Percentiles rank a stretch among this genome's conserved stretches.
Conservation (phyloP, 805 yeast genomes). For the Metschnikowia kofuensis region DNA sequence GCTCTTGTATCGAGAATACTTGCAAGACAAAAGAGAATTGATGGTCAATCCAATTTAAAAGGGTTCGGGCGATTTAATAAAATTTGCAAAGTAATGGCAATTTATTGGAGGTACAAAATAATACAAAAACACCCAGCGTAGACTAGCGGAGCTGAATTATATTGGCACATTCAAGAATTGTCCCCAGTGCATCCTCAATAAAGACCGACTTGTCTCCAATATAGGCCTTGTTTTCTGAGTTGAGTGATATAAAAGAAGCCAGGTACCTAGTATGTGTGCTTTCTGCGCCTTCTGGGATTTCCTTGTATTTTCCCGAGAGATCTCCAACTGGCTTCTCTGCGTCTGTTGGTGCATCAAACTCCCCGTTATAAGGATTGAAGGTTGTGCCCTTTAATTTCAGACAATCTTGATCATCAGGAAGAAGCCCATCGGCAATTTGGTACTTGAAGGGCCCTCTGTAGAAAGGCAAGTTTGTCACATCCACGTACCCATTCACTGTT, state of each 20-base stretch:
- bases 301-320: background rate
- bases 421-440: background rate
- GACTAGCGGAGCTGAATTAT: background rate
- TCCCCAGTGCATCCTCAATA: background rate
- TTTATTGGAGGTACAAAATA: too few relatives aligned
- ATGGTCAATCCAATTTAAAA: too few relatives aligned
- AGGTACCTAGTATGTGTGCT: background rate
- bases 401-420: background rate
- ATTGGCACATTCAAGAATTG: background rate
- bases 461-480: background rate
- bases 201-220: background rate
- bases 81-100: too few relatives aligned
- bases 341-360: background rate
- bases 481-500: background rate
- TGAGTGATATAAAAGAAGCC: background rate
- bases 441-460: background rate
- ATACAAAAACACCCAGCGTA: too few relatives aligned
- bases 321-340: background rate
- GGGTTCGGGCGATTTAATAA: background rate
- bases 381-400: background rate
- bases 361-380: background rate
- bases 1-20: too few relatives aligned
- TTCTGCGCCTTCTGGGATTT: background rate
- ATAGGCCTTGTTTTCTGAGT: background rate
- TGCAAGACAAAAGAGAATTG: too few relatives aligned